Percentiles rank a stretch among this genome's conserved stretches.
These are phyloP conservation scores for Ganoderma boninense DNA, from an alignment of 1,284 basidiomycete genomes.

Conservation along the genomic window DNA sequence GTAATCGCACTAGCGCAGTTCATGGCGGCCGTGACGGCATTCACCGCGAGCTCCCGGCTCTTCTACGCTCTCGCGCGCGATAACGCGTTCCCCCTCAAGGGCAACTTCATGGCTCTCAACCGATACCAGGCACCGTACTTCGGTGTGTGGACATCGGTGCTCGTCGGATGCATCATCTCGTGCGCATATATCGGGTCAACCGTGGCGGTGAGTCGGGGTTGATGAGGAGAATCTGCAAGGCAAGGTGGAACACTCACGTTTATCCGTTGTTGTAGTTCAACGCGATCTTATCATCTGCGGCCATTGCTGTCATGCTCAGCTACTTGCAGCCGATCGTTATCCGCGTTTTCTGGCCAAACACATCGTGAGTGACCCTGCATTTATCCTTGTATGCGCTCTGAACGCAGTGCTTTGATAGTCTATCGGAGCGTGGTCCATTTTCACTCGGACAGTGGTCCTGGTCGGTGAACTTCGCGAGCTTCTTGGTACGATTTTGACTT, in stretches of 20 bases:
- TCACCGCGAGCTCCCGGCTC: slow-evolving; percentile 64
- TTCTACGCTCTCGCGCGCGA: slow-evolving; percentile 67
- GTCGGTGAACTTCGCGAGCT: slow-evolving; percentile 57
- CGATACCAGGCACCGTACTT: slow-evolving; percentile 62
- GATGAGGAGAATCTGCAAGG: neutral
- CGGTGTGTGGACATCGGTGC: slow-evolving; percentile 64
- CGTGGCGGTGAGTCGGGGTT: slow-evolving; percentile 54
- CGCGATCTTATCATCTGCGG: slow-evolving; percentile 63
- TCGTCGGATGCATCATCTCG: slow-evolving; percentile 62
- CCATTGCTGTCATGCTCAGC: slow-evolving; percentile 66
- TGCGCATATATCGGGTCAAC: slow-evolving; percentile 66
- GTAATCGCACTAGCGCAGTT: slow-evolving; percentile 61
- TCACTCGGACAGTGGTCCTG: slow-evolving; percentile 62
- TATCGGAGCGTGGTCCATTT: slow-evolving; percentile 60
- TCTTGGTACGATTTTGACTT: slow-evolving; percentile 46
- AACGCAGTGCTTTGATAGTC: slow-evolving; percentile 14
- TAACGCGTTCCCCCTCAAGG: slow-evolving; percentile 57
- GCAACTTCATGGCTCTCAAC: slow-evolving; percentile 58
- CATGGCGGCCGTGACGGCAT: slow-evolving; percentile 67
- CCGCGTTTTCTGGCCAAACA: slow-evolving; percentile 63
- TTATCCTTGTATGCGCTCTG: neutral
- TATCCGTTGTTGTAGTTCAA: slow-evolving; percentile 50
- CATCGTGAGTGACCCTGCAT: slow-evolving; percentile 43
- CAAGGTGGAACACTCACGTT: neutral
- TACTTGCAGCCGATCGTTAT: slow-evolving; percentile 68